phyloP scores from a whole-genome alignment of 345 rosid species.

The Hevea brasiliensis region DNA sequence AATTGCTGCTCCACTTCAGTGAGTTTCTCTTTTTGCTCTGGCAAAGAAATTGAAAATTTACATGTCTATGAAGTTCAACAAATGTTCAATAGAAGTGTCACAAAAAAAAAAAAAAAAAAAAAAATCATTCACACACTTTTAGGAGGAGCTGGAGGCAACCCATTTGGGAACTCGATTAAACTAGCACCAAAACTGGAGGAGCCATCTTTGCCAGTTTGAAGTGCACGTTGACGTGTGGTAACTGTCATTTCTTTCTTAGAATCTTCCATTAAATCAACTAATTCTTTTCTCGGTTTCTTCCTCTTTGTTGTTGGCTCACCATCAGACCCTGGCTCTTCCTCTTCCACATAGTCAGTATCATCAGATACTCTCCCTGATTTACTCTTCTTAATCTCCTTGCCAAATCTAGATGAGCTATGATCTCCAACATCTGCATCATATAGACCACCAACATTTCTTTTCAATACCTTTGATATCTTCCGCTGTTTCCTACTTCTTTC shows the following conservation, averaged over 20 bases:
- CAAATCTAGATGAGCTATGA: constrained; percentile 19
- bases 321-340: constrained; percentile 31
- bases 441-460: constrained; percentile 38
- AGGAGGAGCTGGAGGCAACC: constrained; percentile 35
- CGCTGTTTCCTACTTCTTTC: constrained; percentile 27
- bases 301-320: constrained; percentile 23
- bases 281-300: constrained; percentile 29
- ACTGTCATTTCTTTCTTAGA: constrained; percentile 29
- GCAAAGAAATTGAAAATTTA: background rate
- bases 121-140: constrained; percentile 19
- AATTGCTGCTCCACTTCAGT: constrained; percentile 26
- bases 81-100: background rate
- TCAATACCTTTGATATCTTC: constrained; percentile 35
- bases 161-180: constrained; percentile 30
- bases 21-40: constrained; percentile 32
- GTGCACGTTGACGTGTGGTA: constrained; percentile 31
- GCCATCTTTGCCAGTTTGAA: constrained; percentile 28
- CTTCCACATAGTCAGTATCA: constrained; percentile 40
- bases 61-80: background rate
- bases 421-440: constrained; percentile 27
- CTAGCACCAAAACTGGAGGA: constrained; percentile 18
- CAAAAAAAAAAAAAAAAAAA: background rate
- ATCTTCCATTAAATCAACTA: constrained; percentile 22
- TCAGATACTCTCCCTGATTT: constrained; percentile 25
- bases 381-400: constrained; percentile 20